Percentiles rank a stretch among this genome's conserved stretches.
These are phyloP conservation scores for Colletotrichum orchidophilum DNA, from an alignment of 2,329 filamentous ascomycete species.

Conservation along the genomic window DNA sequence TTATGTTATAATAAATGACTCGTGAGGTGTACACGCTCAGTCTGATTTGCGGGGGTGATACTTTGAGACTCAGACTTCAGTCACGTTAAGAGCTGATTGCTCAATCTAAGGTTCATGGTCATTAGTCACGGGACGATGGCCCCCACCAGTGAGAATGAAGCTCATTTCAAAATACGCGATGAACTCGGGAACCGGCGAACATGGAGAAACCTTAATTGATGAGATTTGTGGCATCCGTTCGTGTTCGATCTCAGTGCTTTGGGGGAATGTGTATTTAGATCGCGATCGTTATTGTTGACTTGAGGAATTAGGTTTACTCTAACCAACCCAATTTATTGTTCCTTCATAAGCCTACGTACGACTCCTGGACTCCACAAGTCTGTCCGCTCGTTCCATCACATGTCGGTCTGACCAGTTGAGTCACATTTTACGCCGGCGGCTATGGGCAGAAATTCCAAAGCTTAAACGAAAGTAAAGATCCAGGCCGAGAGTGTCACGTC, in stretches of 20 bases:
- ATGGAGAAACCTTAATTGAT: slow-evolving; percentile 15
- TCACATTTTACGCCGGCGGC: too few species aligned
- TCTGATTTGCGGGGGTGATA: background rate
- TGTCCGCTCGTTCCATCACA: background rate
- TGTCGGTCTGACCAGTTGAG: too few species aligned
- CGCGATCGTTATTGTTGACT: background rate
- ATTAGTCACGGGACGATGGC: background rate
- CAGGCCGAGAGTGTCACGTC: too few species aligned
- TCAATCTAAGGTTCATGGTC: background rate
- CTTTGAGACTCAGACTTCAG: background rate
- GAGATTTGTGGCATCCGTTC: background rate
- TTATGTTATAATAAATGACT: background rate
- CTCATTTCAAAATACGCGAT: slow-evolving; percentile 5
- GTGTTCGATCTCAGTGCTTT: background rate
- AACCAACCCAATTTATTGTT: background rate
- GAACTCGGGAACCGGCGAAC: background rate
- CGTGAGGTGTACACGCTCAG: background rate
- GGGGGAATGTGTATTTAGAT: background rate
- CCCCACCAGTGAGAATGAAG: background rate
- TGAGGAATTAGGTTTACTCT: background rate
- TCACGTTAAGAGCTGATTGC: background rate
- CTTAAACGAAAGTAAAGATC: too few species aligned
- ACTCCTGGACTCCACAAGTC: background rate
- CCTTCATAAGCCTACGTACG: background rate
- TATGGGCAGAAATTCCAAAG: too few species aligned